These are phyloP conservation scores for Stephania cephalantha DNA, from an alignment of 164 flowering plant species.

Conservation along the genomic window DNA sequence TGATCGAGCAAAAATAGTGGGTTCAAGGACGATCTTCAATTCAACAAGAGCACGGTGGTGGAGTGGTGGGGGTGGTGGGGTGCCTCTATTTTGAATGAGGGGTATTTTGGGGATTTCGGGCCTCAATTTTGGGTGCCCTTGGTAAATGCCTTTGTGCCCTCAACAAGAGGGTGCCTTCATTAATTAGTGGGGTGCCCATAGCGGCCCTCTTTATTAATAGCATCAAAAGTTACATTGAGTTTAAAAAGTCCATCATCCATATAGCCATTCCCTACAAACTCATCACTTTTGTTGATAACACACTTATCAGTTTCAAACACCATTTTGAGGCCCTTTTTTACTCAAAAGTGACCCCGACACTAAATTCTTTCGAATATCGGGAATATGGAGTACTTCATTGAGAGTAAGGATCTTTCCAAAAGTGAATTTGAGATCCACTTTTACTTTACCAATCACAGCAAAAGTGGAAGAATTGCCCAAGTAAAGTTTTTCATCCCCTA, in stretches of 20 bases:
- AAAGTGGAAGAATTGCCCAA: not conserved
- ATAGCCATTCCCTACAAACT: not conserved
- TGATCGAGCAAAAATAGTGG: too few relatives aligned
- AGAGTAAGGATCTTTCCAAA: not conserved
- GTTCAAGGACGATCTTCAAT: too few relatives aligned
- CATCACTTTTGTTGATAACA: not conserved
- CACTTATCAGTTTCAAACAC: not conserved
- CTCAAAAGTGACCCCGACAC: not conserved
- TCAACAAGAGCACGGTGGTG: too few relatives aligned
- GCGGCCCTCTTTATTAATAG: not conserved
- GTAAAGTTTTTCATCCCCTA: not conserved
- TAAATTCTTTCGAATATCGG: not conserved
- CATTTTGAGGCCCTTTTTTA: not conserved
- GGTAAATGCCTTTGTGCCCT: too few relatives aligned
- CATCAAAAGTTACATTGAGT: not conserved
- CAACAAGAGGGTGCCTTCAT: too few relatives aligned
- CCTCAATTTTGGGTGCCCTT: too few relatives aligned
- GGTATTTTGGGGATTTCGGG: too few relatives aligned
- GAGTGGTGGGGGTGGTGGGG: too few relatives aligned
- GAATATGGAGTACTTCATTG: not conserved
- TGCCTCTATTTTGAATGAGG: too few relatives aligned
- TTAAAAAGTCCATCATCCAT: not conserved
- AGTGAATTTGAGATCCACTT: not conserved
- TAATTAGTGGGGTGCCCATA: too few relatives aligned
- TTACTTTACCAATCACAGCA: not conserved